Conservation (phyloP, 208 protist genomes). For the Crithidia sp. region DNA sequence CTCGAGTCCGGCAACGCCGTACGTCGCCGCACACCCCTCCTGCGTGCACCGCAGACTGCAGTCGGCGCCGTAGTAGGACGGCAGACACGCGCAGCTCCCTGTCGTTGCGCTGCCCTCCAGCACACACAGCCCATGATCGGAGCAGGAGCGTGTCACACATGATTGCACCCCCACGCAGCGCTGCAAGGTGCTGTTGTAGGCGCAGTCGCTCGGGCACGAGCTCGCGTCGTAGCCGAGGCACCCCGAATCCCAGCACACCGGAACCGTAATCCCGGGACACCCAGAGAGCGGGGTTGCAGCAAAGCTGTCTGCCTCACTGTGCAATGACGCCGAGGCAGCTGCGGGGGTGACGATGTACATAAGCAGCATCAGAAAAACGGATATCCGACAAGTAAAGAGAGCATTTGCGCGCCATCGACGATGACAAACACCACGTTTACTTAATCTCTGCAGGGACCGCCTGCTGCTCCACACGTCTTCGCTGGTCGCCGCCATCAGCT, state of each 20-base stretch:
- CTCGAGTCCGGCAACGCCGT: conserved; percentile 17
- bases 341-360: too few species aligned
- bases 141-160: conserved; percentile 37
- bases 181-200: conserved; percentile 16
- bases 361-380: too few species aligned
- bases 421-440: too few species aligned
- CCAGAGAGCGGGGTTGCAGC: not conserved
- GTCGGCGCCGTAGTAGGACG: conserved; percentile 26
- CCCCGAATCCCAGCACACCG: conserved; percentile 26
- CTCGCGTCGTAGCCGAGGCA: conserved; percentile 17
- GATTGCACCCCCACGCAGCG: conserved; percentile 25
- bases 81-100: conserved; percentile 21
- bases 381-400: too few species aligned
- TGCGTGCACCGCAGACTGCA: conserved; percentile 27
- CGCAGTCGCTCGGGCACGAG: conserved; percentile 22
- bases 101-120: conserved; percentile 1
- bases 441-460: too few species aligned
- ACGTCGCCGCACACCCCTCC: conserved; percentile 1
- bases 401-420: too few species aligned
- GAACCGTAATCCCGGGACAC: conserved; percentile 29
- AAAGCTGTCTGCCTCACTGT: too few species aligned
- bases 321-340: too few species aligned
- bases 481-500: too few species aligned
- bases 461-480: too few species aligned
- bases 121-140: conserved; percentile 31